These are phyloP conservation scores for Casaregolazyma suthepensis DNA, from an alignment of 1,139 yeast species.

Conservation along the genomic window DNA sequence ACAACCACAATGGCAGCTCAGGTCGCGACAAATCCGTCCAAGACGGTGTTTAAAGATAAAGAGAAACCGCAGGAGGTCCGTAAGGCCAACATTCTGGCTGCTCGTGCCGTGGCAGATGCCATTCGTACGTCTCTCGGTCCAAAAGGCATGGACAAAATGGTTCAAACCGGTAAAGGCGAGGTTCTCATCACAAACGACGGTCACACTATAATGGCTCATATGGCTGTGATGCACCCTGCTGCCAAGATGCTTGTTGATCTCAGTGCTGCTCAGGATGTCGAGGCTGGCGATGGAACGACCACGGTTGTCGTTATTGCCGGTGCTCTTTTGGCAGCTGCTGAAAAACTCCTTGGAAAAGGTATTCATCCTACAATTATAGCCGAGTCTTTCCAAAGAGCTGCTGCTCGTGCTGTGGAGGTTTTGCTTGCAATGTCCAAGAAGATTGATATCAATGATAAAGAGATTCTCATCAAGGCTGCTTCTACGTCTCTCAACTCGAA, in stretches of 20 bases:
- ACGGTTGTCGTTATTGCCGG: conserved; percentile 95
- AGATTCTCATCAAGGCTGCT: conserved; percentile 84
- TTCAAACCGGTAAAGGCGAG: conserved; percentile 83
- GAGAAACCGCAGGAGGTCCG: conserved; percentile 98
- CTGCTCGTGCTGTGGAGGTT: conserved; percentile 77
- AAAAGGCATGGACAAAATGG: conserved; percentile 98
- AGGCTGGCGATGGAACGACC: conserved; percentile 99
- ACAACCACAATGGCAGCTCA: conserved; percentile 14
- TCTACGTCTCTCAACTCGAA: conserved; percentile 89
- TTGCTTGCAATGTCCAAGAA: conserved; percentile 78
- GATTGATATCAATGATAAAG: conserved; percentile 69
- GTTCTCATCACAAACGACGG: conserved; percentile 97
- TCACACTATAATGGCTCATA: conserved; percentile 83
- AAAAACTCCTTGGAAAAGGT: conserved; percentile 78
- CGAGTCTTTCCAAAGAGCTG: conserved; percentile 92
- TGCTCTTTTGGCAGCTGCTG: conserved; percentile 90
- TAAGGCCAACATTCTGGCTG: conserved; percentile 86
- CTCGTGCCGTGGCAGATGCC: conserved; percentile 97
- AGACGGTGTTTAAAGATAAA: conserved; percentile 86
- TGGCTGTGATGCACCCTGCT: conserved; percentile 96
- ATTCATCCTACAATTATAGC: conserved; percentile 95
- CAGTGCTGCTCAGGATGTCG: conserved; percentile 95
- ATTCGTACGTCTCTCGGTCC: conserved; percentile 97
- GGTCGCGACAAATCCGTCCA: conserved; percentile 48
- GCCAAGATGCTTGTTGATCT: conserved; percentile 98